Base-by-base conservation (phyloP, 2,329 filamentous ascomycete species). In the Cercospora berteroae region DNA sequence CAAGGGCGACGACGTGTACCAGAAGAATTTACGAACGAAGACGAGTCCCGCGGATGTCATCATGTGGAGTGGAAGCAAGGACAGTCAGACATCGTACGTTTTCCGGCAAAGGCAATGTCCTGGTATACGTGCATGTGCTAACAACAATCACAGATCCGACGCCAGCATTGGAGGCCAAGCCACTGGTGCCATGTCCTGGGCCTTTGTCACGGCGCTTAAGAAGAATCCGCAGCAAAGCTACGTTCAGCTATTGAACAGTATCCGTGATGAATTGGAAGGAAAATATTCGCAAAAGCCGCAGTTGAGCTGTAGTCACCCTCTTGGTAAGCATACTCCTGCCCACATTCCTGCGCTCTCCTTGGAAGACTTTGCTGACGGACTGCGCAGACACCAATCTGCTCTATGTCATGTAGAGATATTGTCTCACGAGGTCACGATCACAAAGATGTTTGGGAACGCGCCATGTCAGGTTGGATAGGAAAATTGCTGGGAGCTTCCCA, bases 31-130 rank as follows among this genome's bases (percentile, higher is more conserved):
- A 77, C 87, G 90, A 72, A 98, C 94, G 50, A 96, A 96, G 83
- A 98, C 95, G 16, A 95, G 91, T 64, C 90, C 94, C 1, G 95
- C 95, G 48, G 95, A 99, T 80, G 95, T 99, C 33, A 88, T 99
- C 78, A 96, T 97, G 92, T 97, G 94, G 91, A 96, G 92, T 69
- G 95, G 95, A 66, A 96, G 92, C 82, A 97, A 97, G 81, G 95
- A 99, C 77, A 88, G 90, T 69, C 95, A 98, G 81, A 99, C 95
- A 73, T 94, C 91, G 89, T 93, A 84, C 82, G 90, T 89, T 75
- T 71, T 76, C 70, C 77, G 73, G 60, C 56, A 18, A 31, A 48
- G 42, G 44, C 16, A 44, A 31, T 25, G 39, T 31, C 31, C 39
- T 58, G n/a, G 8, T 18, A 27, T 12, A 18, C 5, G 44, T 23